A percentile compares a stretch with the other conserved stretches of the same genome.
Conservation (phyloP, 306 rosid genomes). For the Albizia julibrissin region DNA sequence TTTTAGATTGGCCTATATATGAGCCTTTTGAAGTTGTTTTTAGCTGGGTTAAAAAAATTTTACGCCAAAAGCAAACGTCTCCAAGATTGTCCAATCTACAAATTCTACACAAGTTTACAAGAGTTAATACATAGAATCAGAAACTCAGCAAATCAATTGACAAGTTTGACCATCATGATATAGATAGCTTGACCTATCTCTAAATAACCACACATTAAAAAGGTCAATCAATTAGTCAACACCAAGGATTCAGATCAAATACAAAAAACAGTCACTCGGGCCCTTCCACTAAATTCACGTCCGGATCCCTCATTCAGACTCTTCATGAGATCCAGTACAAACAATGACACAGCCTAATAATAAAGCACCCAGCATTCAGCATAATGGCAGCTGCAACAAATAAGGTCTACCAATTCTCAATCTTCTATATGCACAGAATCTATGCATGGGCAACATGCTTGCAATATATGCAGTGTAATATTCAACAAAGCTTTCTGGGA, state of each 20-base stretch:
- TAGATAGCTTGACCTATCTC: neutral
- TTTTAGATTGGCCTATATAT: neutral
- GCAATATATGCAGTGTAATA: neutral
- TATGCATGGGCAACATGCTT: neutral
- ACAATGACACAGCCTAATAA: neutral
- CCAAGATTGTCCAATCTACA: neutral
- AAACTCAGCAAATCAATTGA: neutral
- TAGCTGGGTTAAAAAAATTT: neutral
- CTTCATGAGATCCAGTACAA: neutral
- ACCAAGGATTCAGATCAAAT: neutral
- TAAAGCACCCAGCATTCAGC: neutral
- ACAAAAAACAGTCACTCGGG: neutral
- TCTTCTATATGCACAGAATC: neutral
- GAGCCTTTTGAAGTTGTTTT: neutral
- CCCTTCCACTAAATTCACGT: neutral
- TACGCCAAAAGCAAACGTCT: neutral
- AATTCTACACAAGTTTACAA: neutral
- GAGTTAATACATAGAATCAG: neutral
- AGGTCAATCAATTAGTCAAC: neutral
- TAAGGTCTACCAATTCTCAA: conserved; percentile 2
- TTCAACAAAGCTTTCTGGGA: neutral
- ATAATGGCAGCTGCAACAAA: neutral
- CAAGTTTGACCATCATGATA: neutral
- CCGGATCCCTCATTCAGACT: neutral
- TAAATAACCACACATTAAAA: neutral